Evolutionary conservation across 345 rosid species (phyloP).

Genomic region (Brassica cretica): DNA sequence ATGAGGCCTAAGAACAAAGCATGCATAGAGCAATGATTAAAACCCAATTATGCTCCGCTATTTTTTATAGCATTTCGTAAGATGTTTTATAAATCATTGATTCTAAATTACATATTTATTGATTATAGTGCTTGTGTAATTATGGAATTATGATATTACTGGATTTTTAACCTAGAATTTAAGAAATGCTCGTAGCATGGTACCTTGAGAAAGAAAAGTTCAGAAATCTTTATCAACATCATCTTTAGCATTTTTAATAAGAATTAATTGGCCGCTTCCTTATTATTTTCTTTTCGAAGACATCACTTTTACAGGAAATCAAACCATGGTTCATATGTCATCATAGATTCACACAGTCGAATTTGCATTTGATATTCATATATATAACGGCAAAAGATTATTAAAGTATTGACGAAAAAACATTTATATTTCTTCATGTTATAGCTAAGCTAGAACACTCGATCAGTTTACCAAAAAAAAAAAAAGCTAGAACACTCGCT

Average conservation of each 20-base stretch:
- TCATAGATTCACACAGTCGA: background rate
- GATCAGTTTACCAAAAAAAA: too few relatives aligned
- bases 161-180: background rate
- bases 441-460: background rate
- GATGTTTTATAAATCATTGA: slow-evolving; percentile 24
- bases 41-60: slow-evolving; percentile 31
- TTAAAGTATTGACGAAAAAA: too few relatives aligned
- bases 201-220: slow-evolving; percentile 17
- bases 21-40: slow-evolving; percentile 40
- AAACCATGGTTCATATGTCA: background rate
- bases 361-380: background rate
- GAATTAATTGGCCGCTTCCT: background rate
- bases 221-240: slow-evolving; percentile 11
- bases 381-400: too few relatives aligned
- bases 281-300: background rate
- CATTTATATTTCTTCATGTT: background rate
- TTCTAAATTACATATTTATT: background rate
- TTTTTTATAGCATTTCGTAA: slow-evolving; percentile 21
- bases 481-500: background rate
- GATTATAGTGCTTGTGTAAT: background rate
- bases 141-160: background rate
- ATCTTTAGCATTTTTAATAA: background rate
- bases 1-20: slow-evolving; percentile 34
- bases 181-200: slow-evolving; percentile 7
- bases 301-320: background rate